phyloP scores from a whole-genome alignment of 805 yeast genomes.

The Babjeviella inositovora region DNA sequence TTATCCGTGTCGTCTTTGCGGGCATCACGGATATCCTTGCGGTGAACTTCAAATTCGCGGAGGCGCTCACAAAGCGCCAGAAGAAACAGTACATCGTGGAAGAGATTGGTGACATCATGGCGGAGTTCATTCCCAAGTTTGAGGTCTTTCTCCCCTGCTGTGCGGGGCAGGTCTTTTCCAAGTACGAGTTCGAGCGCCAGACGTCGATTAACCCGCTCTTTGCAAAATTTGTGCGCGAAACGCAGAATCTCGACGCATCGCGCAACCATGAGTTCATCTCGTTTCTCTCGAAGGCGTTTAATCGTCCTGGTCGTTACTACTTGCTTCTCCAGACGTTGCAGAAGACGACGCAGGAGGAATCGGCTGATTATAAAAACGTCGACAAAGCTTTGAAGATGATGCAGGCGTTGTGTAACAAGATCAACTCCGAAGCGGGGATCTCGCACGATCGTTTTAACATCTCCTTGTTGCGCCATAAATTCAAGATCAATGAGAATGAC shows the following conservation, averaged over 20 bases:
- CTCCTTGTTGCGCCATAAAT: conserved; percentile 70
- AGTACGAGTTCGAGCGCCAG: conserved; percentile 89
- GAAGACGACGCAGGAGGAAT: conserved; percentile 65
- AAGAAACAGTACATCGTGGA: conserved; percentile 72
- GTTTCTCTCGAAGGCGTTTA: conserved; percentile 86
- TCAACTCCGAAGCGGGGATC: conserved; percentile 82
- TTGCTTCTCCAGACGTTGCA: conserved; percentile 67
- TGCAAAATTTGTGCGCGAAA: conserved; percentile 87
- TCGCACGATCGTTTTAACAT: conserved; percentile 86
- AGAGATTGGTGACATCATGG: conserved; percentile 73
- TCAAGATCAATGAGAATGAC: conserved; percentile 72
- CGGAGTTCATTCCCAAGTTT: conserved; percentile 72
- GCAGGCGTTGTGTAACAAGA: conserved; percentile 57
- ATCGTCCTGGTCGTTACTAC: conserved; percentile 92
- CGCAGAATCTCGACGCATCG: conserved; percentile 71
- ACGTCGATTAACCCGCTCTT: conserved; percentile 80
- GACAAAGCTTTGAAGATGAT: conserved; percentile 62
- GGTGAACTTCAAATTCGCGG: conserved; percentile 74
- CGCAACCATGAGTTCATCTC: conserved; percentile 87
- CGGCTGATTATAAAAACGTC: conserved; percentile 56
- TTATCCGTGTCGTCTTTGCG: conserved; percentile 81
- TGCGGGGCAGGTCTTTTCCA: conserved; percentile 89
- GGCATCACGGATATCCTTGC: conserved; percentile 79
- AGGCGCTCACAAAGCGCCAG: conserved; percentile 77
- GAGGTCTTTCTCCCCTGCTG: conserved; percentile 91